Base-by-base conservation (phyloP, 1,284 basidiomycete genomes). In the Paramarasmius palmivorus region DNA sequence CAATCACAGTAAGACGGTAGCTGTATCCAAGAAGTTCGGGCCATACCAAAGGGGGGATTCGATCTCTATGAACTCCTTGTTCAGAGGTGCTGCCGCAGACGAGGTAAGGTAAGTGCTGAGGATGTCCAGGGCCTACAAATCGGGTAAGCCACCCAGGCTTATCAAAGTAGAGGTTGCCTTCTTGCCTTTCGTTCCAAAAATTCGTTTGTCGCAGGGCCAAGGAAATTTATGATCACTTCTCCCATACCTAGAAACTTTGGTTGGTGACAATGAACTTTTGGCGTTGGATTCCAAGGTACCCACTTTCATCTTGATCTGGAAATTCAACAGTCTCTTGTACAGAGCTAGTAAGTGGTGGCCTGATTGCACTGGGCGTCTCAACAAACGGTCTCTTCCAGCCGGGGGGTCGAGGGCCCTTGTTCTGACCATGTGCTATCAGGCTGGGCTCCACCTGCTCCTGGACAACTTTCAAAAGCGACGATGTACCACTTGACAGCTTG, bases 291-390 rank as follows among this genome's bases (percentile, higher is more conserved):
- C 29, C 17, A 26, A 7, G 39, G 19, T 35, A 63, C 74, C 22
- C 54, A 73, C 90, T 94, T 75, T 99, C 97, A 68, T 99, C 96
- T 70, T 93, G 87, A 71, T 98, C 97, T n/a, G 97, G 97, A 65
- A 99, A 99, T 62, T 96, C 91, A 29, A 98, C 84, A 0, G 80
- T 77, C 54, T 87, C 81, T 57, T 81, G 83, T 46, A 77, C 66
- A 2, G 82, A 79, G 56, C 81, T 67, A 8, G 76, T 53, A 23
- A 93, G 79, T 5, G 80, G 78, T 3, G 80, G 76, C 9, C 90
- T 79, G 12, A 75, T 68, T 1, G 88, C 84, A 56, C 90, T 94
- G 1, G 83, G 62, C 0, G 95, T 96, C 73, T 98, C 95, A 19
- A 98, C 64, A 65, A 99, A 99, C 0, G 97, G 97, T 12, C 96